phyloP scores from a whole-genome alignment of 1,139 yeast genomes.

The Yamadazyma oceani region DNA sequence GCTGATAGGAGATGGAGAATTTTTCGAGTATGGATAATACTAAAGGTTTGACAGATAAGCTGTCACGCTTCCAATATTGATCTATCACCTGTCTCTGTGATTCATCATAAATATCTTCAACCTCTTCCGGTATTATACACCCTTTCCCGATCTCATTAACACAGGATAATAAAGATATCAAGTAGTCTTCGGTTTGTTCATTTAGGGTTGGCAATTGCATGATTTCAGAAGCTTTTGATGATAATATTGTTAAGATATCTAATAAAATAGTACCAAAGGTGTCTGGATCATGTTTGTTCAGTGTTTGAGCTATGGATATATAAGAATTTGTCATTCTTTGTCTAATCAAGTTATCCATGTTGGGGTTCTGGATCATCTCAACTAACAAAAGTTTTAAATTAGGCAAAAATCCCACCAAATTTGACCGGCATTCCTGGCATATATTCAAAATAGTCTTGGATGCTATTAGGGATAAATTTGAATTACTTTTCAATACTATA shows the following conservation, averaged over 20 bases:
- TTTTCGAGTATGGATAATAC: conserved; percentile 40
- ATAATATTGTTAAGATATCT: conserved; percentile 23
- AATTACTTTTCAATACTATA: conserved; percentile 23
- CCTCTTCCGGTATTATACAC: conserved; percentile 57
- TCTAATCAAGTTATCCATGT: conserved; percentile 52
- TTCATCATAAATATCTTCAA: conserved; percentile 38
- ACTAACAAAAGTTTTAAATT: conserved; percentile 51
- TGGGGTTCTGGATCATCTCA: conserved; percentile 50
- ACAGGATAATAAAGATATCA: conserved; percentile 58
- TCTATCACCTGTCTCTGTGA: conserved; percentile 25
- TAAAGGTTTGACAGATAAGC: conserved; percentile 37
- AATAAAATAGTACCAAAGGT: conserved; percentile 24
- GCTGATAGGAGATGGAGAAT: conserved; percentile 41
- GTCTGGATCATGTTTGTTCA: conserved; percentile 38
- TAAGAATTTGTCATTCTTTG: conserved; percentile 62
- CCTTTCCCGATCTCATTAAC: conserved; percentile 71
- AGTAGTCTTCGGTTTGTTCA: conserved; percentile 37
- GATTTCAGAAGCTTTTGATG: conserved; percentile 12
- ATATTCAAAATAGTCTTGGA: conserved; percentile 61
- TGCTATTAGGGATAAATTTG: conserved; percentile 32
- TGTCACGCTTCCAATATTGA: conserved; percentile 44
- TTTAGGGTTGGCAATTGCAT: conserved; percentile 13
- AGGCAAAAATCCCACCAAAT: conserved; percentile 47
- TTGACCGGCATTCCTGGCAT: conserved; percentile 59
- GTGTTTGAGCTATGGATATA: conserved; percentile 58